These are phyloP conservation scores for Umbelopsis ramanniana DNA, from an alignment of 192 early-diverging fungal species.

Conservation along the genomic window DNA sequence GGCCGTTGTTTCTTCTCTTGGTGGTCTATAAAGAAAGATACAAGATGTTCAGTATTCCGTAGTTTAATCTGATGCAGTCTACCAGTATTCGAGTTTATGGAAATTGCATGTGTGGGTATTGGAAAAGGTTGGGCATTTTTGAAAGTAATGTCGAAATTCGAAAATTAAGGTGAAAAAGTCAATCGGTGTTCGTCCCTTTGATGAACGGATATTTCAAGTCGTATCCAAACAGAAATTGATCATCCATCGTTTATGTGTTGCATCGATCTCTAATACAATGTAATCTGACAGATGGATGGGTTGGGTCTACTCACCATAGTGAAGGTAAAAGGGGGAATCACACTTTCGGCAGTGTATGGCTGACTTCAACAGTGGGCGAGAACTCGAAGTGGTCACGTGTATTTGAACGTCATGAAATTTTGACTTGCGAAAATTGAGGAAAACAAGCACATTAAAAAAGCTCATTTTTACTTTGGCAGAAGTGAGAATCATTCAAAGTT, in stretches of 20 bases:
- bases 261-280: neutral
- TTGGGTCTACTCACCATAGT: conserved; percentile 16
- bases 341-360: neutral
- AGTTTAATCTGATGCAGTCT: neutral
- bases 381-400: conserved; percentile 10
- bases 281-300: neutral
- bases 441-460: neutral
- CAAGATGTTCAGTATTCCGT: neutral
- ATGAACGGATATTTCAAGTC: neutral
- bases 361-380: neutral
- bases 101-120: neutral
- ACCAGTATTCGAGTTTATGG: neutral
- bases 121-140: neutral
- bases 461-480: conserved; percentile 6
- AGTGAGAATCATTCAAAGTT: conserved; percentile 4
- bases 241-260: neutral
- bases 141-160: neutral
- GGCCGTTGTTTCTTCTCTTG: conserved; percentile 99
- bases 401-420: conserved; percentile 20
- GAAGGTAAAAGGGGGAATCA: conserved; percentile 20
- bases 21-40: conserved; percentile 68
- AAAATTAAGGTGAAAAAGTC: neutral
- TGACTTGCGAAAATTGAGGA: neutral
- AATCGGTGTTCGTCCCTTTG: neutral
- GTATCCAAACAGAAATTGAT: neutral